These are phyloP conservation scores for Fusarium aywerte DNA, from an alignment of 2,329 filamentous ascomycete genomes.

Conservation along the genomic window DNA sequence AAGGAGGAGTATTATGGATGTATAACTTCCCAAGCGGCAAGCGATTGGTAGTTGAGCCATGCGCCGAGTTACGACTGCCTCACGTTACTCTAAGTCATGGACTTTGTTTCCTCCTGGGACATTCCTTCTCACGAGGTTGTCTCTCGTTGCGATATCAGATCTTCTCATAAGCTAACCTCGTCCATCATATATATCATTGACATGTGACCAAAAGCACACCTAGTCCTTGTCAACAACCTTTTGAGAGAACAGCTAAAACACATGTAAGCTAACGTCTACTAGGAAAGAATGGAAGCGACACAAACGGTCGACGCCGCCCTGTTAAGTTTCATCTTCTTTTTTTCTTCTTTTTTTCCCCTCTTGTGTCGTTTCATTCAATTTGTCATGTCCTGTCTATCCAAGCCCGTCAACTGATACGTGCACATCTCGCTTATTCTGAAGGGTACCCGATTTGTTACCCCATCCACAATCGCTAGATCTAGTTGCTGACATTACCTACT, in stretches of 20 bases:
- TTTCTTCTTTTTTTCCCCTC: background rate
- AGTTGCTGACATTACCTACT: background rate
- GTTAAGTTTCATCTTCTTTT: constrained; percentile 16
- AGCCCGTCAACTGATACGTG: background rate
- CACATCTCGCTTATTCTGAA: background rate
- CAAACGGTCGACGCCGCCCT: background rate
- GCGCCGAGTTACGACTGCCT: background rate
- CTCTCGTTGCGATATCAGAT: constrained; percentile 23
- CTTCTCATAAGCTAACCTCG: constrained; percentile 13
- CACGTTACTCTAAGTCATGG: background rate
- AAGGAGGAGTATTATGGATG: constrained; percentile 11
- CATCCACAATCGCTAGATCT: background rate
- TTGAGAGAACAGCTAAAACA: constrained; percentile 22
- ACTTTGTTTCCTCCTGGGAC: background rate
- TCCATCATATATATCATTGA: constrained; percentile 13
- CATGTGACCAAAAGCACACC: constrained; percentile 10
- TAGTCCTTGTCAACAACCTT: constrained; percentile 12
- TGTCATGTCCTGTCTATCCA: background rate
- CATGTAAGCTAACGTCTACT: constrained; percentile 9
- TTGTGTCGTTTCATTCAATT: background rate
- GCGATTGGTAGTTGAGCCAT: background rate
- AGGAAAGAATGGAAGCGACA: constrained; percentile 15
- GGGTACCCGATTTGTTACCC: background rate
- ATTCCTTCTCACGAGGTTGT: constrained; percentile 1
- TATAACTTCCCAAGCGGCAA: background rate